Evolutionary conservation across 306 rosid species (phyloP).

Genomic region (Cucurbita maxima): DNA sequence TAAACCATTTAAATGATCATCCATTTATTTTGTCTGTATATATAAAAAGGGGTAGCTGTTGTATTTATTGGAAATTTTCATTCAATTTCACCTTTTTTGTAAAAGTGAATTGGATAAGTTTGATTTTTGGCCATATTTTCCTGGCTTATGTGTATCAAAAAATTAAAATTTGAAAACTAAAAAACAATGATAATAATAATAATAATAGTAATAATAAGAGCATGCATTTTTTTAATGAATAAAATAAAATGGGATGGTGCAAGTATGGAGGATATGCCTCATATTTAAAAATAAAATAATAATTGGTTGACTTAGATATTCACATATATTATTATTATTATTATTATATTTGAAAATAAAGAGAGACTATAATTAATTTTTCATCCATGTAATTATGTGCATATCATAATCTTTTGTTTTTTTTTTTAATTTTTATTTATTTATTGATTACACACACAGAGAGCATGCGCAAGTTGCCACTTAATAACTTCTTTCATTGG

Average conservation of each 20-base stretch:
- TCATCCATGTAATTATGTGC: conserved; percentile 26
- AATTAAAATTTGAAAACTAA: too few relatives aligned
- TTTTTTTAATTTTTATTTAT: neutral
- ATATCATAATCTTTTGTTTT: neutral
- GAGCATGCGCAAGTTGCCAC: conserved; percentile 11
- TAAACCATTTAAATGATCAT: too few relatives aligned
- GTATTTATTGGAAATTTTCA: neutral
- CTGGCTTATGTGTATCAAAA: neutral
- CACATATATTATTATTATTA: too few relatives aligned
- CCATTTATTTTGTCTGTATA: neutral
- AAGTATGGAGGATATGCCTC: too few relatives aligned
- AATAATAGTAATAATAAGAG: too few relatives aligned
- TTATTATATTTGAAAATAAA: too few relatives aligned
- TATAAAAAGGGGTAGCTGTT: neutral
- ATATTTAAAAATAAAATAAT: neutral
- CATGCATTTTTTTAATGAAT: too few relatives aligned
- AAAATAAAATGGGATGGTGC: too few relatives aligned
- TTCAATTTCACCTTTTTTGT: neutral
- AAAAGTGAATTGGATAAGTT: neutral
- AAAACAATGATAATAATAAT: too few relatives aligned
- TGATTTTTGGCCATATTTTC: neutral
- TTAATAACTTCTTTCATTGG: neutral
- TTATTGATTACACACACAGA: neutral
- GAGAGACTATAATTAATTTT: conserved; percentile 9
- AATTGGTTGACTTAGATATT: neutral